Conservation (phyloP, 2,329 filamentous ascomycete species). For the Paradendryphiella salina region DNA sequence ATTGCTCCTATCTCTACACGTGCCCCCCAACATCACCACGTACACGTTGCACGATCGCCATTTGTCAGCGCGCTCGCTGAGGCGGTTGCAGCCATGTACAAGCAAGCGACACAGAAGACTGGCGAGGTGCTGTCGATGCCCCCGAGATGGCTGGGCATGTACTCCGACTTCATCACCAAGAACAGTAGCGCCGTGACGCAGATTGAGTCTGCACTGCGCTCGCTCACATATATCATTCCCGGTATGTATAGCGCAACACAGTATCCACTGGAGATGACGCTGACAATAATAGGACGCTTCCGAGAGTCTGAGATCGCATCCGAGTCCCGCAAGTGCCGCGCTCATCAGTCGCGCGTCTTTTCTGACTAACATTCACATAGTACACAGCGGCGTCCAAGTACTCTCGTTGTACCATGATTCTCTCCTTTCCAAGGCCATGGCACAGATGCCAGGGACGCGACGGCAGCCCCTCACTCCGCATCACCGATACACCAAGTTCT, state of each 20-base stretch:
- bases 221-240: constrained; percentile 93
- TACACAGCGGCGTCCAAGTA: constrained; percentile 86
- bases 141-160: constrained; percentile 69
- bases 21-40: constrained; percentile 15
- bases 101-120: constrained; percentile 46
- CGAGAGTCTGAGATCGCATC: constrained; percentile 93
- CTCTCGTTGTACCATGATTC: constrained; percentile 92
- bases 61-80: constrained; percentile 19
- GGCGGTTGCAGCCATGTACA: constrained; percentile 40
- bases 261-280: background rate
- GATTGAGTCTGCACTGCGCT: constrained; percentile 90
- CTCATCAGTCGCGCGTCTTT: constrained; percentile 6
- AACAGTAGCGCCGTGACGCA: constrained; percentile 92
- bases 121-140: constrained; percentile 60
- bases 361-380: constrained; percentile 43
- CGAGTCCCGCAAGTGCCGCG: constrained; percentile 66
- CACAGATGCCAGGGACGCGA: constrained; percentile 57
- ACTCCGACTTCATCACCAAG: constrained; percentile 90
- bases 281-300: constrained; percentile 66
- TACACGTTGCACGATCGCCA: constrained; percentile 21
- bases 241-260: constrained; percentile 53
- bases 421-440: constrained; percentile 70
- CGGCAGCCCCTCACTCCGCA: constrained; percentile 60
- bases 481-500: constrained; percentile 66
- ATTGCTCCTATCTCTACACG: constrained; percentile 31